Evolutionary conservation across 2,329 filamentous ascomycete species (phyloP), one percentile per base, ranked within the genome.

Genomic region (Annulohypoxylon truncatum): DNA sequence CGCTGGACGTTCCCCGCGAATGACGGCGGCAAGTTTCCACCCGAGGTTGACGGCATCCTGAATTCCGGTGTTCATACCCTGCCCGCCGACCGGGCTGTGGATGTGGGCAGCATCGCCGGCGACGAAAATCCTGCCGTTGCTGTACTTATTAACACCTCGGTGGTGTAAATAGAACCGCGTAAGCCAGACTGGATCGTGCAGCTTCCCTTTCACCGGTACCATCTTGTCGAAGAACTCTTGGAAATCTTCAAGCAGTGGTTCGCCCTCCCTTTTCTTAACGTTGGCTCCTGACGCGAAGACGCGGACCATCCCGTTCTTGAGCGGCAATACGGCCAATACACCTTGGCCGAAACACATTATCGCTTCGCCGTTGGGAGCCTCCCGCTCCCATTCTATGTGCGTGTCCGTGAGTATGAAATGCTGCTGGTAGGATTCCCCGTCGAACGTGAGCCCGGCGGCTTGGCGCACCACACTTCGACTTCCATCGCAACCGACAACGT

Each of bases 121-220:
- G n/a, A 56, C 38, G n/a, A 56, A 56, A 26, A 56, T n/a, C 15
- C 52, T 40, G 13, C 40, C 52, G 20, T 29, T 56, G 40, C 52
- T 53, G n/a, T 53, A 53, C 22, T 33, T 38, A 12, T 53, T n/a
- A 1, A 53, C 50, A 4, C 50, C 50, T 9, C 50, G 29, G 31
- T 53, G 50, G 22, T 53, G 50, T 2, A 53, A 20, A 10, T 53
- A 26, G 33, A 53, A 53, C 3, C 50, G 50, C 2, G 50, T 20
- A 6, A 53, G 50, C 50, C 50, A 53, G 12, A 26, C 4, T 12
- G 50, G 50, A 18, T 53, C 50, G 20, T 33, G 31, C 9, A 53
- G 33, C 8, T 20, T 53, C 5, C 50, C 50, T 13, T 31, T 31
- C 12, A n/a, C 18, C 10, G 31, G 50, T 4, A 53, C 33, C 50